Evolutionary conservation across 2,329 filamentous ascomycete genomes (phyloP).

Genomic region (Ceratocystiopsis sp.): DNA sequence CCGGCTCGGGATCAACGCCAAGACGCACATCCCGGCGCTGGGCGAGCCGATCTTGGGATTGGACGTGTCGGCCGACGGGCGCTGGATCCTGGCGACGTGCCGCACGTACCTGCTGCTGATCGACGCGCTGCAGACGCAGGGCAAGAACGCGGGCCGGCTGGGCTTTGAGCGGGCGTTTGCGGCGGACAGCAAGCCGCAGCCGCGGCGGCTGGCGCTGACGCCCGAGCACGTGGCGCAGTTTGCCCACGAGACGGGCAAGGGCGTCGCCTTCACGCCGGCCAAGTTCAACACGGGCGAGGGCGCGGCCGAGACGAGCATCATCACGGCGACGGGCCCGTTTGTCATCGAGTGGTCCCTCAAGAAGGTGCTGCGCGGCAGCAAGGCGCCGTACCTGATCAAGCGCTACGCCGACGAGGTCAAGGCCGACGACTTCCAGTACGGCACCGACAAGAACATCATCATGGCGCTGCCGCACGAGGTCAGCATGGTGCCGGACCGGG

Average conservation of each 20-base stretch:
- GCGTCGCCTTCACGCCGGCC: constrained; percentile 75
- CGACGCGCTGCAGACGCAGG: constrained; percentile 74
- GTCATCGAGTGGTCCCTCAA: constrained; percentile 93
- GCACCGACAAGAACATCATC: constrained; percentile 94
- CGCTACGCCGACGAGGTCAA: constrained; percentile 90
- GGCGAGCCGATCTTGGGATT: constrained; percentile 90
- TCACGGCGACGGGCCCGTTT: constrained; percentile 90
- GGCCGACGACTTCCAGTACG: constrained; percentile 96
- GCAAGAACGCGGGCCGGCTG: constrained; percentile 96
- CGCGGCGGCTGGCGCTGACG: constrained; percentile 72
- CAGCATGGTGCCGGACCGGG: constrained; percentile 84
- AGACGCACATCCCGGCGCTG: constrained; percentile 89
- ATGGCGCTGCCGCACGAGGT: constrained; percentile 94
- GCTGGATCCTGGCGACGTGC: constrained; percentile 89
- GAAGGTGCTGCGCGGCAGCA: constrained; percentile 65
- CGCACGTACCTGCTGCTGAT: constrained; percentile 89
- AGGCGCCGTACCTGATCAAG: constrained; percentile 91
- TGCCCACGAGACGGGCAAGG: constrained; percentile 82
- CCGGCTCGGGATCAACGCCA: constrained; percentile 87
- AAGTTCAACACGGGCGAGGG: constrained; percentile 85
- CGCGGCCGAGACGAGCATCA: constrained; percentile 75
- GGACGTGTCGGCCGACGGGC: constrained; percentile 87
- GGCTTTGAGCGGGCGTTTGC: constrained; percentile 89
- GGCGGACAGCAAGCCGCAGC: constrained; percentile 85
- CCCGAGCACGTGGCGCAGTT: constrained; percentile 93